Base-by-base conservation (phyloP, 192 early-diverging fungal species). In the Paraglomus occultum region DNA sequence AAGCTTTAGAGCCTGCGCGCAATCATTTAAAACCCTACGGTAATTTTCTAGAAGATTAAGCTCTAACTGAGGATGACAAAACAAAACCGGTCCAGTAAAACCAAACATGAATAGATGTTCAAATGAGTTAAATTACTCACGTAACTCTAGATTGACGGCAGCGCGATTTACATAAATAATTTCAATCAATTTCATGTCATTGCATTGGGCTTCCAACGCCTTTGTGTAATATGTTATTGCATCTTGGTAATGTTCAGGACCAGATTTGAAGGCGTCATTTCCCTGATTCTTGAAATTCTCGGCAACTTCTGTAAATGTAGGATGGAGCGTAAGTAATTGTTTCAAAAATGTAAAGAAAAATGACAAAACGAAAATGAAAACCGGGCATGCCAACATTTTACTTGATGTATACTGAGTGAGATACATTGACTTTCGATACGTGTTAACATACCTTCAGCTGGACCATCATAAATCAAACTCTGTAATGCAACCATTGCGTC, bases 271-370 rank as follows among this genome's bases (percentile, higher is more conserved):
- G 57, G 84, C 81, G 14, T 94, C 92, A 80, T 99, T 99, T 73
- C 97, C 97, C 80, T 97, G 94, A 54, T 90, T 88, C 79, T 97
- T 98, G 68, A 96, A 94, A 81, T 96, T 97, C 38, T 81, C 79
- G 7, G 97, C 96, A 65, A 94, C 85, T 85, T 84, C 79, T 83
- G 50, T 8, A 49, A n/a, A 53, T n/a, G 38, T 53, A 18, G 4
- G 38, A 18, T 6, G 8, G 18, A 14, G 38, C 17, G 46, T 39
- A 11, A 2, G 49, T 44, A 55, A 15, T 6, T 43, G 15, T 38
- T 52, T 31, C 23, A 71, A 50, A 43, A 15, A 61, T 39, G 52
- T 17, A 57, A 50, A 47, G 38, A 20, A 22, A 4, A n/a, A 70
- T 46, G 9, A 8, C 0, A 51, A 43, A 20, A 66, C 5, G 48